phyloP scores from a whole-genome alignment of 352 stramenopile genomes.

The Aphanomyces invadans region DNA sequence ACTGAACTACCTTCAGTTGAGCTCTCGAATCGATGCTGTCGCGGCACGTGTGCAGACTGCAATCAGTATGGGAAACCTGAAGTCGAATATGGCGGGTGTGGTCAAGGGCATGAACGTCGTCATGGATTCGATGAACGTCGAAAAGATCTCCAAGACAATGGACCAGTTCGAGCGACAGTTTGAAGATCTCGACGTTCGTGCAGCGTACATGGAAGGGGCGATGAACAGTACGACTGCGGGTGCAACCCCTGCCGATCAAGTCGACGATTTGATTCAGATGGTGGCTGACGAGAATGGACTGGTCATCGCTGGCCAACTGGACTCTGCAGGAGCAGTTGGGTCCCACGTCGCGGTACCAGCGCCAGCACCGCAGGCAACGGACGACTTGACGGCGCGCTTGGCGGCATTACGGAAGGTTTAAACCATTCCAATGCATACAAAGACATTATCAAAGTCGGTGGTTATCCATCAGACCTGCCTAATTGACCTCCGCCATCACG shows the following conservation, averaged over 20 bases:
- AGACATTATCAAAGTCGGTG: not conserved
- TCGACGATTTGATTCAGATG: conserved; percentile 96
- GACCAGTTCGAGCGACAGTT: conserved; percentile 99
- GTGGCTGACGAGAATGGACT: conserved; percentile 97
- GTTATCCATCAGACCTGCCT: too few relatives aligned
- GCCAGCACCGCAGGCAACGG: conserved; percentile 49
- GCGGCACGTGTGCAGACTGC: conserved; percentile 93
- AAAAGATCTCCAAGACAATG: conserved; percentile 96
- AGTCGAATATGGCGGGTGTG: conserved; percentile 93
- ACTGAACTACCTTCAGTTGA: conserved; percentile 93
- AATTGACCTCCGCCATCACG: too few relatives aligned
- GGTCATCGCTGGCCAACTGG: conserved; percentile 89
- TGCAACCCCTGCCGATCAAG: conserved; percentile 94
- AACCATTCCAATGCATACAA: not conserved
- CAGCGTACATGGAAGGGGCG: conserved; percentile 96
- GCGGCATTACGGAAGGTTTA: conserved; percentile 58
- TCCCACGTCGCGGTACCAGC: conserved; percentile 44
- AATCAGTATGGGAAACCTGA: conserved; percentile 92
- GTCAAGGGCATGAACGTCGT: conserved; percentile 96
- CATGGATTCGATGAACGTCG: conserved; percentile 95
- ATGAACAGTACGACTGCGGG: conserved; percentile 95
- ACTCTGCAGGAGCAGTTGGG: conserved; percentile 85
- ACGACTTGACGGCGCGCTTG: conserved; percentile 75
- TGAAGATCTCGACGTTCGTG: conserved; percentile 97
- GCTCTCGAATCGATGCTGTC: conserved; percentile 95